phyloP scores from a whole-genome alignment of 1,139 yeast species.

The Taphrina confusa region DNA sequence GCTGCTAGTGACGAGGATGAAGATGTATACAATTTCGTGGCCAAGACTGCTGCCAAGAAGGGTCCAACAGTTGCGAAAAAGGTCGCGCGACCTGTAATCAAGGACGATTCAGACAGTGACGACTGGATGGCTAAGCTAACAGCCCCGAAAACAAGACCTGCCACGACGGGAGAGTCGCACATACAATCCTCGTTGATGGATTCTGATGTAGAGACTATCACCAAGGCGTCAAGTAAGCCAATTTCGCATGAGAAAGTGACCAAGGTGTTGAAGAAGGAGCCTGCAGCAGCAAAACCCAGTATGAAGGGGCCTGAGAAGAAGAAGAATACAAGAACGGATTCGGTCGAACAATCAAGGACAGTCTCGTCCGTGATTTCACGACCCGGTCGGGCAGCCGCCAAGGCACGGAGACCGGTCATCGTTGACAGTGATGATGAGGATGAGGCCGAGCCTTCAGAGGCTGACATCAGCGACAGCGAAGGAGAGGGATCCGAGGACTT shows the following conservation, averaged over 20 bases:
- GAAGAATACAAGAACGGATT: neutral
- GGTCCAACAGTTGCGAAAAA: constrained; percentile 1
- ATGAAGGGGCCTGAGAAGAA: neutral
- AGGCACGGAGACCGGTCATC: constrained; percentile 11
- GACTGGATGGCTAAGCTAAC: constrained; percentile 29
- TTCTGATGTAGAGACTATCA: neutral
- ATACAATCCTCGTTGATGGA: neutral
- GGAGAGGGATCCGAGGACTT: constrained; percentile 17
- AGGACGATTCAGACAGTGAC: constrained; percentile 30
- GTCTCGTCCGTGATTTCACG: neutral
- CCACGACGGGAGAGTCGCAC: constrained; percentile 3
- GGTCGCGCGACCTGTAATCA: constrained; percentile 4
- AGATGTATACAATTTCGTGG: constrained; percentile 25
- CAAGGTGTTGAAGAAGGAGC: constrained; percentile 4
- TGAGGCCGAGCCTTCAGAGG: constrained; percentile 1
- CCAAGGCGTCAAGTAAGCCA: neutral
- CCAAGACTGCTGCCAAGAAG: constrained; percentile 17
- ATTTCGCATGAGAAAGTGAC: neutral
- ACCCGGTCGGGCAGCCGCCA: constrained; percentile 27
- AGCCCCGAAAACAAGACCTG: neutral
- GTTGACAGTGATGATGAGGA: constrained; percentile 13
- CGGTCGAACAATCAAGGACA: neutral
- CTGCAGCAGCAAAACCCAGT: neutral
- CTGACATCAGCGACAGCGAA: constrained; percentile 11
- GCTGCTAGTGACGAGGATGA: constrained; percentile 24